Base-by-base conservation (phyloP, 1,284 basidiomycete species). In the Cutaneotrichosporon daszewskae region DNA sequence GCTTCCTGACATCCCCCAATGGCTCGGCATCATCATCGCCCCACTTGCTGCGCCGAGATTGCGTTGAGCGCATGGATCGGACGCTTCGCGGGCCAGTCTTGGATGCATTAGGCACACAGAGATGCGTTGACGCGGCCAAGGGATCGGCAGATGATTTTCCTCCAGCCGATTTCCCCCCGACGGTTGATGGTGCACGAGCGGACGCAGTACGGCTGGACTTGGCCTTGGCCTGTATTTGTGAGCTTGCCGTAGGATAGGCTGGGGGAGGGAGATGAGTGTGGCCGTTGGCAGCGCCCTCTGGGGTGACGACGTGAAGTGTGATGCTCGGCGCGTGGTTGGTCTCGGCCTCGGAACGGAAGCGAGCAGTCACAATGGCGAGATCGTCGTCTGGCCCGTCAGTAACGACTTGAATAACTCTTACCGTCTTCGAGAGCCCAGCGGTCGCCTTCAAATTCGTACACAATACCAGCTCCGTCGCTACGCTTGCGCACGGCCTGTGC, bases 381-480 rank as follows among this genome's bases (percentile, higher is more conserved):
- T 73, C 71, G 45, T 69, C 71, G 37, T 72, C 71, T 72, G 53
- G 9, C 26, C n/a, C 13, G 35, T 39, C 19, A 34, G 34, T 9
- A 11, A 37, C 8, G 6, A 25, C 23, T 14, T 16, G 13, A 22
- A 14, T 9, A 5, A 27, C 13, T 63, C 69, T 46, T 26, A 71
- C 71, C 68, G 55, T 73, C 71, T 23, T 71, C 69, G 31, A 73
- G 52, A 17, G 54, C 54, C 62, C 61, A 72, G 29, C 63, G 44
- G 9, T 57, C 56, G 6, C 68, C 66, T 16, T 70, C 59, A 47
- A 54, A 69, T 47, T 68, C 65, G 49, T 73, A 73, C 22, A 67
- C 56, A 27, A 73, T 28, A 2, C 61, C 59, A 2, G 59, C 57
- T 4, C 65, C 60, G 18, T 60, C 59, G 28, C 53, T 44, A 16